Evolutionary conservation across 441 rosid species (phyloP).

Genomic region (Adansonia rubrostipa): DNA sequence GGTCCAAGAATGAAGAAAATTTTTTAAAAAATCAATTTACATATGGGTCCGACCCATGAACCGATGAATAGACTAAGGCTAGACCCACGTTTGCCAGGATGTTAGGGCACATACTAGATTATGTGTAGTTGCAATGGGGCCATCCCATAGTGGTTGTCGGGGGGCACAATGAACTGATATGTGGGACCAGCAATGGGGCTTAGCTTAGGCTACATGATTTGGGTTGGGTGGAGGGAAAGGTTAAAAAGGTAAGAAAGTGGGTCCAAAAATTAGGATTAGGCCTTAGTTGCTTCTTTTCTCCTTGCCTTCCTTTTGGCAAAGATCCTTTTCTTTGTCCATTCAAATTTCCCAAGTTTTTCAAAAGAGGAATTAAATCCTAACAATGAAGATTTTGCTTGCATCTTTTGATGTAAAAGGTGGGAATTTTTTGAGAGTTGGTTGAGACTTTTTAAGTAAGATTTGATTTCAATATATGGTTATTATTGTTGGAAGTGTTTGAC

Average conservation of each 20-base stretch:
- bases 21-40: too few species aligned
- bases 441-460: conserved; percentile 44
- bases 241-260: conserved; percentile 2
- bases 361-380: neutral
- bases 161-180: conserved; percentile 33
- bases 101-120: conserved; percentile 57
- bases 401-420: conserved; percentile 38
- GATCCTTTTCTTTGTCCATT: conserved; percentile 33
- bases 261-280: neutral
- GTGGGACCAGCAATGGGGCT: conserved; percentile 35
- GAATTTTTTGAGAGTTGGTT: conserved; percentile 31
- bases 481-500: conserved; percentile 46
- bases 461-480: conserved; percentile 27
- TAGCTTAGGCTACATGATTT: conserved; percentile 41
- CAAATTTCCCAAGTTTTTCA: neutral
- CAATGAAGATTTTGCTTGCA: conserved; percentile 32
- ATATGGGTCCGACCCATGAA: too few species aligned
- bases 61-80: neutral
- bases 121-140: conserved; percentile 54
- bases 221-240: conserved; percentile 26
- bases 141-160: conserved; percentile 57
- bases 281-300: neutral
- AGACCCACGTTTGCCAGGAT: conserved; percentile 44
- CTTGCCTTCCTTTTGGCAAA: neutral
- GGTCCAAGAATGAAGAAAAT: too few species aligned